Conservation (phyloP, 345 rosid species). For the Psidium guajava region DNA sequence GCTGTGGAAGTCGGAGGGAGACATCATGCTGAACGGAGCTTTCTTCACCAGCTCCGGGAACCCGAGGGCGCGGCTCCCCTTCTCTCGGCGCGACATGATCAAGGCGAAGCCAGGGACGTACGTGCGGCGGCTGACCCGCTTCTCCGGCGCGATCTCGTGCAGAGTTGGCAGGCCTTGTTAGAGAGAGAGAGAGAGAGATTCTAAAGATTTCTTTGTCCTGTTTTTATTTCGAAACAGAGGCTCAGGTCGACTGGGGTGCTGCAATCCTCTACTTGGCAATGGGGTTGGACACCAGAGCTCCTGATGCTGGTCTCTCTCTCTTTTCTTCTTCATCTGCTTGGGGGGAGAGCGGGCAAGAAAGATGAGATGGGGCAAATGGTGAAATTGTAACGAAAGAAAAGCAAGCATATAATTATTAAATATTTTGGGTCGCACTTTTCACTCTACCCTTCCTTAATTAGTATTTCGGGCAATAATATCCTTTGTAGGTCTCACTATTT, state of each 20-base stretch:
- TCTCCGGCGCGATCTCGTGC: slow-evolving; percentile 16
- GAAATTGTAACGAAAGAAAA: background rate
- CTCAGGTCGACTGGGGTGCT: background rate
- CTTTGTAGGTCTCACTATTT: no score
- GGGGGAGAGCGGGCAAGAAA: background rate
- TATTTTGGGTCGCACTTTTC: no score
- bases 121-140: slow-evolving; percentile 19
- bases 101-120: slow-evolving; percentile 12
- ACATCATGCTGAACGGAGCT: slow-evolving; percentile 32
- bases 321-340: background rate
- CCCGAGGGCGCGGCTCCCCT: background rate
- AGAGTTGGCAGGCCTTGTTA: slow-evolving; percentile 21
- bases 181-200: background rate
- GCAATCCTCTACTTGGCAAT: background rate
- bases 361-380: background rate
- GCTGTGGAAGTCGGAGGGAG: slow-evolving; percentile 31
- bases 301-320: background rate
- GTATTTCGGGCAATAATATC: no score
- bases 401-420: background rate
- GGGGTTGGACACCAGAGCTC: background rate
- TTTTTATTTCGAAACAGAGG: background rate
- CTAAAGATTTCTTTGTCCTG: background rate
- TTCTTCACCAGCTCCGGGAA: slow-evolving; percentile 19
- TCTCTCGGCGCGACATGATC: slow-evolving; percentile 11
- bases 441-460: no score